Base-by-base conservation (phyloP, 768 basidiomycete genomes). In the Ramaria rubella region DNA sequence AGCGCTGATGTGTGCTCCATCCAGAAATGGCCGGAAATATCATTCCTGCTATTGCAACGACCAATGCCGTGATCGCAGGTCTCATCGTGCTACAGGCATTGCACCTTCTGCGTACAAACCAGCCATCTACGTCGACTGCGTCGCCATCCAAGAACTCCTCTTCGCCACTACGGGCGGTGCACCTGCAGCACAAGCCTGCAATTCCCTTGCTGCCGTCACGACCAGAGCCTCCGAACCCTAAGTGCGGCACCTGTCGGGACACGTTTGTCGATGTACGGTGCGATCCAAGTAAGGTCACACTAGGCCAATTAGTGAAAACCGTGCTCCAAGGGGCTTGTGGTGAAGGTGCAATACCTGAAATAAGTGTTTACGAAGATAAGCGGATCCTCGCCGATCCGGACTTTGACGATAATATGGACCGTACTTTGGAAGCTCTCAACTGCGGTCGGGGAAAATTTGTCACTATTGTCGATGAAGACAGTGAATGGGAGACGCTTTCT, bases 21-120 rank as follows among this genome's bases (percentile, higher is more conserved):
- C 26, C 68, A 95, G 94, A 97, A 71, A 98, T 97, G 91, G 96
- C 96, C 0, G 96, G 96, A 9, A 99, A 99, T 70, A 98, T 99
- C 64, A 99, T 98, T 61, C 96, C 96, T 5, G 96, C 96, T 1
- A 98, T 99, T 64, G 96, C 96, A 4, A 99, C 96, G 3, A 99
- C 96, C 23, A 99, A 99, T 68, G 96, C 96, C 9, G 90, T 99
- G 69, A 84, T 98, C 62, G 88, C 96, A 0, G 96, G 95, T 0
- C 75, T 95, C 36, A 93, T 98, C 66, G 94, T 98, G 23, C 78
- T 97, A 44, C 94, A 97, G 68, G 89, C 94, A 0, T 73, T 97
- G 21, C 87, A 93, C 57, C 76, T 96, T 42, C 76, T 98, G 33
- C 85, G 82, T 21, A 45, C 43, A 5, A 45, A 8, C 21, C 43